A percentile compares a stretch with the other conserved stretches of the same genome.
phyloP scores from a whole-genome alignment of 768 basidiomycete genomes.

The Suillus subaureus region DNA sequence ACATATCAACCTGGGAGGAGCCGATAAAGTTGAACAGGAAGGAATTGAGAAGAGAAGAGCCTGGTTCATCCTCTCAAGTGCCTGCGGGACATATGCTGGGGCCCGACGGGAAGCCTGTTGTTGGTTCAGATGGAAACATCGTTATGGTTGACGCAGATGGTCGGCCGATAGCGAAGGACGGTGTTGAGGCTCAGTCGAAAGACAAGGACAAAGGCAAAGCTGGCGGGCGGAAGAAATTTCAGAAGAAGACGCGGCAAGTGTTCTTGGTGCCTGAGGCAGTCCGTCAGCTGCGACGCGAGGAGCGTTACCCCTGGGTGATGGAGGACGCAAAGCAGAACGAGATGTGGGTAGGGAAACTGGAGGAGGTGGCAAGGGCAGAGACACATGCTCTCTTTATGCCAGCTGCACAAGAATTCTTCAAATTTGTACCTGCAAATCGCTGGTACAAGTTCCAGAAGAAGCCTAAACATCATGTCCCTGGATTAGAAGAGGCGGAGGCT shows the following conservation, averaged over 20 bases:
- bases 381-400: slow-evolving; percentile 87
- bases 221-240: slow-evolving; percentile 70
- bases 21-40: slow-evolving; percentile 91
- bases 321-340: slow-evolving; percentile 76
- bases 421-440: slow-evolving; percentile 83
- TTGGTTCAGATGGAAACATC: slow-evolving; percentile 72
- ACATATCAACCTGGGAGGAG: slow-evolving; percentile 65
- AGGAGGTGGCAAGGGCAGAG: slow-evolving; percentile 70
- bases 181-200: slow-evolving; percentile 33
- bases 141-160: slow-evolving; percentile 86
- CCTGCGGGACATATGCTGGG: slow-evolving; percentile 78
- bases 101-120: slow-evolving; percentile 81
- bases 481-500: slow-evolving; percentile 67
- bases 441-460: slow-evolving; percentile 95
- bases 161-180: slow-evolving; percentile 56
- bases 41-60: slow-evolving; percentile 60
- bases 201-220: slow-evolving; percentile 38
- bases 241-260: slow-evolving; percentile 84
- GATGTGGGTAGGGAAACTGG: slow-evolving; percentile 81
- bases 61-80: slow-evolving; percentile 40
- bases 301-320: slow-evolving; percentile 91
- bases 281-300: slow-evolving; percentile 79
- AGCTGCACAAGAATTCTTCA: slow-evolving; percentile 77
- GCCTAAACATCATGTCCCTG: slow-evolving; percentile 70
- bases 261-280: slow-evolving; percentile 79